Conservation (phyloP, 306 rosid genomes). For the Cucumis cinereus region DNA sequence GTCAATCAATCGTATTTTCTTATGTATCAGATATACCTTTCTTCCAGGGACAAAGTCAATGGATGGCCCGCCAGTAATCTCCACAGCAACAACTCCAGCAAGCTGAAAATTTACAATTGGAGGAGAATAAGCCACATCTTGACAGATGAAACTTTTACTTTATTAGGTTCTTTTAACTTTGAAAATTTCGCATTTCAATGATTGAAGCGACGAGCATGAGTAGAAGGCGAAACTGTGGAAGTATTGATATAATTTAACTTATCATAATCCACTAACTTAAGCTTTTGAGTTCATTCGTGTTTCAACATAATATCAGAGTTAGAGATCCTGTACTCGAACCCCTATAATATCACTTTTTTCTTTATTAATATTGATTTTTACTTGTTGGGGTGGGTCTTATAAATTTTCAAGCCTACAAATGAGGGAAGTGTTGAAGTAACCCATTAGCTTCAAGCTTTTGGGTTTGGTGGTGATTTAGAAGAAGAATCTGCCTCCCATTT, state of each 20-base stretch:
- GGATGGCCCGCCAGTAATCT: constrained; percentile 83
- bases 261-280: too few relatives aligned
- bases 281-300: too few relatives aligned
- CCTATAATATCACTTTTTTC: too few relatives aligned
- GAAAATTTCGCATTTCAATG: not conserved
- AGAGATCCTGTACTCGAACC: too few relatives aligned
- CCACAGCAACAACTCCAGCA: constrained; percentile 88
- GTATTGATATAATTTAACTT: too few relatives aligned
- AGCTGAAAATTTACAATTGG: constrained; percentile 33
- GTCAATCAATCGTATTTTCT: not conserved
- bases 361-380: too few relatives aligned
- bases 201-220: not conserved
- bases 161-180: not conserved
- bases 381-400: too few relatives aligned
- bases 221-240: not conserved
- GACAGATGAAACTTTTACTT: not conserved
- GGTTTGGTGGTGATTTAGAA: too few relatives aligned
- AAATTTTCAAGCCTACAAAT: too few relatives aligned
- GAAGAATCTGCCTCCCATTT: not conserved
- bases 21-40: constrained; percentile 32
- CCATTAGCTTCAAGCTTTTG: too few relatives aligned
- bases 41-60: constrained; percentile 69
- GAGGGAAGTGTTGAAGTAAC: too few relatives aligned
- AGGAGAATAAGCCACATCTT: constrained; percentile 2
- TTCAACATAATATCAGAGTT: too few relatives aligned